Evolutionary conservation across 108 stramenopile species (phyloP), one percentile per base, ranked within the genome.

Genomic region (Pseudonitzschia multiseries): DNA sequence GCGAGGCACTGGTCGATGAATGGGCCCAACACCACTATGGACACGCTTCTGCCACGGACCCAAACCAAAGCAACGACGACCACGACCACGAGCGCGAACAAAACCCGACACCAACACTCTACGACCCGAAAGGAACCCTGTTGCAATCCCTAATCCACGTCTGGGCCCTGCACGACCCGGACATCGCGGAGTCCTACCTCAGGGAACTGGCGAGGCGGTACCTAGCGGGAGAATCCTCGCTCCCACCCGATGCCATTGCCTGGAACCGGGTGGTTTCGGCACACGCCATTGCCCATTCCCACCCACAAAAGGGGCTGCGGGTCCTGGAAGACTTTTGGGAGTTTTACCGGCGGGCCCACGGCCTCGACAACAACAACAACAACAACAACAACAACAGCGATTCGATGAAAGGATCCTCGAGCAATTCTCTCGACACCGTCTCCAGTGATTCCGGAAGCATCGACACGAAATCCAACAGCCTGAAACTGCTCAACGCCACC

Each of bases 201-300:
- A 64, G 62, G 48, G 36, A 70, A 26, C 22, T 72, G 42, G 77
- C 77, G 17, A 53, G 56, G 42, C 65, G 57, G 21, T 53, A 46
- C 20, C n/a, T 73, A 40, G 51, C 20, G 29, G 32, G 68, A 69
- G 9, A 18, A 28, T 52, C n/a, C 18, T 6, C 48, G 4, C 12
- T 27, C 24, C 59, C 70, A 14, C 77, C 77, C 17, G 77, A 72
- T 51, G 72, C 77, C 3, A 65, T 72, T 54, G 50, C 57, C 42
- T 78, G 77, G 77, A 78, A 78, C 50, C 71, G 60, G 36, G 77
- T 78, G 43, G 46, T 78, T 52, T 78, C 77, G 33, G 71, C 71
- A 1, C 59, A 61, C 40, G 43, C 71, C 22, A 78, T 78, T 68
- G 65, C 22, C 44, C 66, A 78, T 51, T 48, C 42, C 32, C 71